Evolutionary conservation across 768 basidiomycete genomes (phyloP).

Genomic region (Rhizopogon vulgaris): DNA sequence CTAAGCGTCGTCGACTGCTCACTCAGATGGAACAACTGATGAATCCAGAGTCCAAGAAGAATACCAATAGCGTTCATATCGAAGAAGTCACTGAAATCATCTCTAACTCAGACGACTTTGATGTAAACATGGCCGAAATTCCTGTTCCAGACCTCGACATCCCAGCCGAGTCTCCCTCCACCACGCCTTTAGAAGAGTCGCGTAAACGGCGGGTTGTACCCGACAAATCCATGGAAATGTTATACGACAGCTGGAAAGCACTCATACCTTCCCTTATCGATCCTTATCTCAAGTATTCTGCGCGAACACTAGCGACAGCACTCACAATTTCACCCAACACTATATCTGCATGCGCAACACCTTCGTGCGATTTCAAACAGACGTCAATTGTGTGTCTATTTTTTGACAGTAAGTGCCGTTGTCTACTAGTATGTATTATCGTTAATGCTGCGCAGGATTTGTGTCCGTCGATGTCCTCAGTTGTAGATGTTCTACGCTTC

Average conservation of each 20-base stretch:
- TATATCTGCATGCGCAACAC: background rate
- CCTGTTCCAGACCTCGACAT: background rate
- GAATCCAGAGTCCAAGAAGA: background rate
- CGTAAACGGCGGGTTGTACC: background rate
- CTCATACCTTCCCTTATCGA: background rate
- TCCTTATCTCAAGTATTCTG: background rate
- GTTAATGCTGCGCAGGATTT: slow-evolving; percentile 10
- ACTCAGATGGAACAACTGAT: slow-evolving; percentile 1
- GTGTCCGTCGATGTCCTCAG: slow-evolving; percentile 2
- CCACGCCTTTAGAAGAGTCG: background rate
- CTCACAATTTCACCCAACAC: background rate
- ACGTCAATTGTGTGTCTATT: background rate
- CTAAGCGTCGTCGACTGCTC: background rate
- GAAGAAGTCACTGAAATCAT: background rate
- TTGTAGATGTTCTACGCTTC: slow-evolving; percentile 18
- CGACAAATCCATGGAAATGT: background rate
- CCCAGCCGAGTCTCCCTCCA: background rate
- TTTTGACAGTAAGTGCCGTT: slow-evolving; percentile 1
- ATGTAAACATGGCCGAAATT: background rate
- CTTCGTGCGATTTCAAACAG: background rate
- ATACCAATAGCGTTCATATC: background rate
- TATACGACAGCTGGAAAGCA: slow-evolving; percentile 2
- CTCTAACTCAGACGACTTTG: background rate
- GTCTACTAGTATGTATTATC: background rate
- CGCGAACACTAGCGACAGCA: background rate